phyloP scores from a whole-genome alignment of 257 asterid genomes.

The Solanum rostratum region DNA sequence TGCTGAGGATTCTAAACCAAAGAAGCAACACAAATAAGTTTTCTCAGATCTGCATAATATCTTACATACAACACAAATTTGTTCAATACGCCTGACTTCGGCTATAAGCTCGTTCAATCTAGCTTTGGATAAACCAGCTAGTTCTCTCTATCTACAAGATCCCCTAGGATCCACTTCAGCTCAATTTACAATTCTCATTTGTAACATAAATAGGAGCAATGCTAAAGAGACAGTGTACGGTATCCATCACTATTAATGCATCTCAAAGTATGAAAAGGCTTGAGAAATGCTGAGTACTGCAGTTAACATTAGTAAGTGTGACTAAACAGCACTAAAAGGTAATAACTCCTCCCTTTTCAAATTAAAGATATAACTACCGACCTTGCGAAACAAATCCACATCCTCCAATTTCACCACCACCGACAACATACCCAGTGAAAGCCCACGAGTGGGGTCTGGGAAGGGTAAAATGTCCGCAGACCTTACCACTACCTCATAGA shows the following conservation, averaged over 20 bases:
- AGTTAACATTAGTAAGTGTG: not conserved
- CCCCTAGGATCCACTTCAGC: not conserved
- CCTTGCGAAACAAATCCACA: not conserved
- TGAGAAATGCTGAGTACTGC: not conserved
- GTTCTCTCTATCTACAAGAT: not conserved
- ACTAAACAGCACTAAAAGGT: not conserved
- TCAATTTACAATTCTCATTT: not conserved
- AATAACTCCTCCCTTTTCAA: not conserved
- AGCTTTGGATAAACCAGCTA: not conserved
- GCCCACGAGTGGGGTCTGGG: no score
- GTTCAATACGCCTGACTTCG: not conserved
- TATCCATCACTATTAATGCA: not conserved
- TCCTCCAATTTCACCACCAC: not conserved
- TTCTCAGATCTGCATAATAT: not conserved
- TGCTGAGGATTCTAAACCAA: not conserved
- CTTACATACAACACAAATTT: not conserved
- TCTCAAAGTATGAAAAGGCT: not conserved
- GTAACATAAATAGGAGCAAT: not conserved
- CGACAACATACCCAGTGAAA: no score
- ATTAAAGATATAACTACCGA: not conserved
- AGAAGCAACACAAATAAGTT: not conserved
- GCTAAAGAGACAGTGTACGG: not conserved
- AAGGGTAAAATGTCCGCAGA: no score
- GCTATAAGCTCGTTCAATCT: not conserved
- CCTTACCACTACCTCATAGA: no score